Evolutionary conservation across 208 protist genomes (phyloP).

Genomic region (Leishmania amazonensis): DNA sequence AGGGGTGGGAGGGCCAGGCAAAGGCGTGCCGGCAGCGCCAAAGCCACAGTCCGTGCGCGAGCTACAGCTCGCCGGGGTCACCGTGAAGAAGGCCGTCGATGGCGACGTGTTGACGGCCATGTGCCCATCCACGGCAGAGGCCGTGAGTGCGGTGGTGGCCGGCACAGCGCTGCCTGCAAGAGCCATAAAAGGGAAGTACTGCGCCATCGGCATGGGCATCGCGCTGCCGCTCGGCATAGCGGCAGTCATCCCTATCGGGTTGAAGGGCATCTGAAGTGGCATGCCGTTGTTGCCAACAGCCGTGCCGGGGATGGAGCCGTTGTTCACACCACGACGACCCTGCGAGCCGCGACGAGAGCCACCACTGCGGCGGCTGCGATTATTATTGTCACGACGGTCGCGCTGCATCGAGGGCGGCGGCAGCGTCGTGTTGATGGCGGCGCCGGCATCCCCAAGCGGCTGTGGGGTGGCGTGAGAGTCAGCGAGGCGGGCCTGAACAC

Average conservation of each 20-base stretch:
- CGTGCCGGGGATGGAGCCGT: neutral
- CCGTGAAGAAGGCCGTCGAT: constrained; percentile 7
- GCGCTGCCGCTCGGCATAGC: neutral
- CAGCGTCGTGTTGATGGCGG: constrained; percentile 21
- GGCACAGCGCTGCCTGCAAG: neutral
- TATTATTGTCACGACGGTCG: constrained; percentile 5
- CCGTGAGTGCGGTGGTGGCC: neutral
- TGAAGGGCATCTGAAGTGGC: neutral
- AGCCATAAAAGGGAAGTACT: constrained; percentile 6
- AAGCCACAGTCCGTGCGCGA: constrained; percentile 16
- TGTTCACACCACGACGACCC: neutral
- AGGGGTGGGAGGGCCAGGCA: neutral
- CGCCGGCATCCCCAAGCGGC: constrained; percentile 34
- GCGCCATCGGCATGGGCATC: constrained; percentile 8
- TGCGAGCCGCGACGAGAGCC: constrained; percentile 9
- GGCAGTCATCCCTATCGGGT: constrained; percentile 2
- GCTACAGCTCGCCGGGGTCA: constrained; percentile 8
- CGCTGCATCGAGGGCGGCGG: constrained; percentile 13
- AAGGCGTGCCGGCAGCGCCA: constrained; percentile 22
- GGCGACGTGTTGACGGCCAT: constrained; percentile 8
- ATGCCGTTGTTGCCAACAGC: neutral
- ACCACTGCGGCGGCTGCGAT: constrained; percentile 12
- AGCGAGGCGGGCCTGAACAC: constrained; percentile 63
- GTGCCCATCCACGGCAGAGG: neutral
- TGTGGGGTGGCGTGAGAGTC: constrained; percentile 61